Base-by-base conservation (phyloP, 2,329 filamentous ascomycete genomes). In the Stachybotrys chlorohalonatus region DNA sequence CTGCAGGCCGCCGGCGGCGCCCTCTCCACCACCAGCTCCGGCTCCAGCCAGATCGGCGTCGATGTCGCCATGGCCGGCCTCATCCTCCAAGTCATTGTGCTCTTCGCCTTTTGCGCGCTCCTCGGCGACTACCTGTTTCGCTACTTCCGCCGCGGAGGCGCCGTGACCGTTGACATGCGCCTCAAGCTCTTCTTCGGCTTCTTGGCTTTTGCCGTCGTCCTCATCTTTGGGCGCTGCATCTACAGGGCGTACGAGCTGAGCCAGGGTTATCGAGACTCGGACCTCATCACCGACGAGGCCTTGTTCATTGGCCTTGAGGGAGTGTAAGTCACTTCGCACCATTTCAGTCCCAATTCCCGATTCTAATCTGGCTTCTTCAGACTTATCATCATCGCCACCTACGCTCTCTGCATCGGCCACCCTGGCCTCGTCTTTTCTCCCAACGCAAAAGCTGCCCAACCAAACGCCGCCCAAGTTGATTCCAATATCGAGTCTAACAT, bases 231-330 rank as follows among this genome's bases (percentile, higher is more conserved):
- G 7, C 72, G 83, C 24, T 82, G 77, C 51, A 74, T 78, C 32
- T 86, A 82, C 61, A 75, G 83, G 49, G 78, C 83, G 32, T 77
- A 75, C 0, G 83, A 86, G 68, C 64, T 86, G 55, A 75, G 73
- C 49, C 72, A 79, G 32, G 82, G 82, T 2, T 85, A 80, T 69
- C 56, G 61, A 49, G 55, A 64, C 11, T 59, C 64, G 39, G 54
- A 52, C 6, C 58, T 64, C 4, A 64, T 62, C n/a, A 64, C 70
- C 6, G 63, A 82, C 47, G 68, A 83, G 62, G 67, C 65, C 0
- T 62, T 78, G 2, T 83, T 83, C 57, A 81, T 82, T 57, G 76
- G 68, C 0, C 69, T 83, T 0, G 80, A 83, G 68, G 78, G 77
- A 66, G 70, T 70, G 72, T 74, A 62, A 59, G 70, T 66, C 1